Conservation (phyloP, 1,284 basidiomycete genomes). For the Pseudozyma tsukubaensis region DNA sequence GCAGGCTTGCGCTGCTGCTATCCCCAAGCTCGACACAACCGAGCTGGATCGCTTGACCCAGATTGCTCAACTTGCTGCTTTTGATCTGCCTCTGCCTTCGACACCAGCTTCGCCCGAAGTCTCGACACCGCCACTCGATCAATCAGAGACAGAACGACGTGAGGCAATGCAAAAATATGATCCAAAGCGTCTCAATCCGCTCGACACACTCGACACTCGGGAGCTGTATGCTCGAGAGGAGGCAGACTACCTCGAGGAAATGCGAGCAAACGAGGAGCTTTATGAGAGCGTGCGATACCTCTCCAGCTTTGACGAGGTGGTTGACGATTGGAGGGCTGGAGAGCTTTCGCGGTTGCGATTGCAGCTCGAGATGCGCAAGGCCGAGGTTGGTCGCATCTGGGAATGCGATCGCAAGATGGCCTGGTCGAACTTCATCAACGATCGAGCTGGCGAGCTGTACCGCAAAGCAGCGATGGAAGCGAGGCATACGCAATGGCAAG, state of each 20-base stretch:
- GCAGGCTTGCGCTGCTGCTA: conserved; percentile 19
- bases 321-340: conserved; percentile 44
- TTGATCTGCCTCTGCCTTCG: conserved; percentile 25
- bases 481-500: conserved; percentile 31
- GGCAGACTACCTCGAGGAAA: conserved; percentile 28
- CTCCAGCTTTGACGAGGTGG: conserved; percentile 38
- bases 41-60: conserved; percentile 42
- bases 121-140: conserved; percentile 7
- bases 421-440: conserved; percentile 37
- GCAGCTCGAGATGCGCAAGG: conserved; percentile 43
- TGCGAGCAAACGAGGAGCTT: conserved; percentile 24
- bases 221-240: conserved; percentile 32
- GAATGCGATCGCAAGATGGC: conserved; percentile 45
- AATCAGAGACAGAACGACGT: conserved; percentile 9
- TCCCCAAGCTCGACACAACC: conserved; percentile 38
- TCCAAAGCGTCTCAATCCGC: conserved; percentile 25
- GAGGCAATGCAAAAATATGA: conserved; percentile 20
- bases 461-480: conserved; percentile 18
- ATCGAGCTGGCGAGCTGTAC: conserved; percentile 27
- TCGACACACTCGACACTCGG: conserved; percentile 35
- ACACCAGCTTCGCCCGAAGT: conserved; percentile 7
- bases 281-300: conserved; percentile 32
- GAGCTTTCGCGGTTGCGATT: conserved; percentile 34
- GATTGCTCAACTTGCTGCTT: conserved; percentile 42
- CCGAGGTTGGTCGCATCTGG: conserved; percentile 45